Evolutionary conservation across 192 early-diverging fungal species (phyloP), one percentile per base, ranked within the genome.

Genomic region (Coemansia sp.): DNA sequence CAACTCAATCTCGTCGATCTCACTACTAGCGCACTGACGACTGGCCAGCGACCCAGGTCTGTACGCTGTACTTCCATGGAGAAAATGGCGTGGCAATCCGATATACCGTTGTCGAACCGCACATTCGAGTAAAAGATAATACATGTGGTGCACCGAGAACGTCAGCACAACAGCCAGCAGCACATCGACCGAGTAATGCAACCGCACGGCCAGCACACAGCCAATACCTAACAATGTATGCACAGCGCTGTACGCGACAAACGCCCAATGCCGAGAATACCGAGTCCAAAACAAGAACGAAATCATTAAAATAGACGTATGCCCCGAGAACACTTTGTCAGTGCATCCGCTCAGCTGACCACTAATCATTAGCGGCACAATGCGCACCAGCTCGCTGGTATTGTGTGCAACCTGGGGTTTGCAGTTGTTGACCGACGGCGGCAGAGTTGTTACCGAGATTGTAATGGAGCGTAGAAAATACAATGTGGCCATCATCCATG

Each of bases 281-380:
- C 72, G 68, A 1, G 72, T 66, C 82, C 85, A 86, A 17, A 82
- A 57, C 53, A 88, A 65, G 17, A 83, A 82, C 52, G 84, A 79
- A 5, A 80, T 61, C 12, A 72, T 57, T 27, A 88, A 71, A 8
- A 86, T 57, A 2, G 73, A 70, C 0, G 86, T 86, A 61, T 88
- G 86, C 7, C 86, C 86, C 22, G 85, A 86, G 49, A 83, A 88
- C 37, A 88, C 78, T 59, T 83, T 84, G 71, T 88, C 83, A 5
- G 85, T 84, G 68, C 86, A 88, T 19, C 75, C 78, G 48, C 73
- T 68, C 16, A 62, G 57, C 47, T 68, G 29, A 3, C 84, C 83
- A 16, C 71, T 72, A 35, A 74, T 59, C 47, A 73, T 73, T 5
- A 56, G 61, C 4, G 60, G 67, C 16, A 75, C 48, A 10, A 72